Evolutionary conservation across 495 filamentous ascomycete genomes (phyloP).

Genomic region (Amphirosellinia nigrospora): DNA sequence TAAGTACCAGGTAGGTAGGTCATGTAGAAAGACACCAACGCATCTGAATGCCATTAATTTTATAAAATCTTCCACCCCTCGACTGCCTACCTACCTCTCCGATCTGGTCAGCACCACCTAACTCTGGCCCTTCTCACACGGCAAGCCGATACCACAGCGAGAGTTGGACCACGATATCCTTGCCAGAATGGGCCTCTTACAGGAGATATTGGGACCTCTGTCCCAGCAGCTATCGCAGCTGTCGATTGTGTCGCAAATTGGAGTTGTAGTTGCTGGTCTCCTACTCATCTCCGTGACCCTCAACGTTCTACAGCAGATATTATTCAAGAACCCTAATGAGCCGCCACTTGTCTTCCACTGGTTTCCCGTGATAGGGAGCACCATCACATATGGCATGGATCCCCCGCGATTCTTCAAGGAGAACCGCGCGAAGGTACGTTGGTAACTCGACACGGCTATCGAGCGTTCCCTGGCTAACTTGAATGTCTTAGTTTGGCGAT

Average conservation of each 20-base stretch:
- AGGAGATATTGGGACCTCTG: conserved; percentile 52
- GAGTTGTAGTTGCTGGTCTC: conserved; percentile 49
- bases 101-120: not conserved
- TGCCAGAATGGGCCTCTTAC: conserved; percentile 56
- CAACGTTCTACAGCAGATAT: conserved; percentile 71
- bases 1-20: no score
- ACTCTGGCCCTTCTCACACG: conserved; percentile 2
- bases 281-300: conserved; percentile 62
- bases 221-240: conserved; percentile 51
- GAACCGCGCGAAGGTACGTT: conserved; percentile 69
- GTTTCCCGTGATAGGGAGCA: conserved; percentile 81
- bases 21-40: not conserved
- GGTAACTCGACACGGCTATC: not conserved
- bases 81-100: not conserved
- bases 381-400: conserved; percentile 82
- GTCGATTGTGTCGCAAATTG: conserved; percentile 53
- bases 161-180: conserved; percentile 21
- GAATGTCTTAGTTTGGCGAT: conserved; percentile 67
- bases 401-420: conserved; percentile 78
- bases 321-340: conserved; percentile 74
- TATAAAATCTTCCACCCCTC: conserved; percentile 23
- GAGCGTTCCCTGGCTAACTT: conserved; percentile 30
- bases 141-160: not conserved
- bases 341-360: conserved; percentile 85
- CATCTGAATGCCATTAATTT: conserved; percentile 15